A percentile compares a stretch with the other conserved stretches of the same genome.
Conservation (phyloP, 2,329 filamentous ascomycete genomes). For the Stachybotrys chlorohalonatus region DNA sequence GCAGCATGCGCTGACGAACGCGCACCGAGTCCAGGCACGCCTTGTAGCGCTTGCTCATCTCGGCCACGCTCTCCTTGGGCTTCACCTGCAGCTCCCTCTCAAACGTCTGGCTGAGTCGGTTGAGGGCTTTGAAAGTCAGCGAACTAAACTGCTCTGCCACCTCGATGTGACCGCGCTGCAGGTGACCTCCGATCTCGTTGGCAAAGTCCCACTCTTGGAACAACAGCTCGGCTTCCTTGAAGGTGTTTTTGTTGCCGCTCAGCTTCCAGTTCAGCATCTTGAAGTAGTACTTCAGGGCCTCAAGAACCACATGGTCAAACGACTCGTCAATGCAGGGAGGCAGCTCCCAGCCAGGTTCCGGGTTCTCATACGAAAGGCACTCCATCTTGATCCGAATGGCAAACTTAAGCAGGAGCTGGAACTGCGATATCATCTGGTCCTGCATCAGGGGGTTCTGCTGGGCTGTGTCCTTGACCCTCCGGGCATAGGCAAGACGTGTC, state of each 20-base stretch:
- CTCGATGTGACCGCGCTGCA: slow-evolving; percentile 92
- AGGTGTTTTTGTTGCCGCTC: slow-evolving; percentile 95
- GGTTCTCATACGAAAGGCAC: slow-evolving; percentile 73
- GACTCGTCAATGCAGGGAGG: slow-evolving; percentile 95
- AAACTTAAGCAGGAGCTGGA: slow-evolving; percentile 84
- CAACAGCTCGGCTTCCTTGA: slow-evolving; percentile 95
- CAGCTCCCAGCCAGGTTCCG: slow-evolving; percentile 88
- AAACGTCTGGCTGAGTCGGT: slow-evolving; percentile 81
- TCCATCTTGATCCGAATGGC: slow-evolving; percentile 89
- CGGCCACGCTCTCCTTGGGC: slow-evolving; percentile 70
- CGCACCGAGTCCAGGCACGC: slow-evolving; percentile 91
- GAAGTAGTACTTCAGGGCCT: slow-evolving; percentile 96
- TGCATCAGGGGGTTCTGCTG: slow-evolving; percentile 90
- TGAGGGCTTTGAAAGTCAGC: slow-evolving; percentile 85
- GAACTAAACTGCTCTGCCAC: slow-evolving; percentile 96
- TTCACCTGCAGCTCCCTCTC: slow-evolving; percentile 82
- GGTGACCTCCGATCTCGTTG: slow-evolving; percentile 81
- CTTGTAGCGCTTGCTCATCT: slow-evolving; percentile 98
- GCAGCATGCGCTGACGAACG: slow-evolving; percentile 90
- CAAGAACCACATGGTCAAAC: slow-evolving; percentile 84
- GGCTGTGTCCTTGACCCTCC: slow-evolving; percentile 89
- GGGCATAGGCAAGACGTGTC: slow-evolving; percentile 82
- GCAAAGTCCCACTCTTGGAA: slow-evolving; percentile 98
- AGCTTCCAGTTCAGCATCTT: slow-evolving; percentile 98
- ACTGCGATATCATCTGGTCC: slow-evolving; percentile 96